phyloP scores from a whole-genome alignment of 495 filamentous ascomycete genomes.

The Penicillium bialowiezense region DNA sequence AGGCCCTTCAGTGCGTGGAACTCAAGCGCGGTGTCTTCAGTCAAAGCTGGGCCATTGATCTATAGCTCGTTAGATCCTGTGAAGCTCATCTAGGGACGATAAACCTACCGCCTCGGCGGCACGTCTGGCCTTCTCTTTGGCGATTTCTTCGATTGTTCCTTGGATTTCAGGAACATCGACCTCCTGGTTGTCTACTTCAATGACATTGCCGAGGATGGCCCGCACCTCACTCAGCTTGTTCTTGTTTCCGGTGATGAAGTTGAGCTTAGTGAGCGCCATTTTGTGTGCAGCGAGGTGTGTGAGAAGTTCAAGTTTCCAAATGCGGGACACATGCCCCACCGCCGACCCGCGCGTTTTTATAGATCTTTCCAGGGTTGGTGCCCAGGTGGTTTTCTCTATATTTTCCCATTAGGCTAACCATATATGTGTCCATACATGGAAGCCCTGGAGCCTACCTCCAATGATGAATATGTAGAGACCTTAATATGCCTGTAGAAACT shows the following conservation, averaged over 20 bases:
- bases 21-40: slow-evolving; percentile 92
- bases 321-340: neutral
- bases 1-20: slow-evolving; percentile 86
- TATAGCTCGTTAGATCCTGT: slow-evolving; percentile 29
- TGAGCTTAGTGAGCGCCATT: slow-evolving; percentile 48
- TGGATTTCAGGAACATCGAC: slow-evolving; percentile 88
- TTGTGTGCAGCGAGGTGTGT: slow-evolving; percentile 6
- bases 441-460: too few relatives aligned
- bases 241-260: slow-evolving; percentile 95
- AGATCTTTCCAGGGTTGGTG: neutral
- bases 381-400: too few relatives aligned
- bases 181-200: slow-evolving; percentile 67
- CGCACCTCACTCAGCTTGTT: slow-evolving; percentile 89
- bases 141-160: slow-evolving; percentile 88
- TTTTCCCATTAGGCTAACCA: too few relatives aligned
- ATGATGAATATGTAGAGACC: too few relatives aligned
- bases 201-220: slow-evolving; percentile 73
- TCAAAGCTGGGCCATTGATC: slow-evolving; percentile 84
- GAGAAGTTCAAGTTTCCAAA: neutral
- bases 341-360: neutral
- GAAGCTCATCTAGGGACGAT: too few relatives aligned
- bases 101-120: slow-evolving; percentile 50
- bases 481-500: too few relatives aligned
- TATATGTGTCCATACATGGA: too few relatives aligned
- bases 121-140: slow-evolving; percentile 76